Base-by-base conservation (phyloP, 352 stramenopile species). In the Phytopythium litorale region DNA sequence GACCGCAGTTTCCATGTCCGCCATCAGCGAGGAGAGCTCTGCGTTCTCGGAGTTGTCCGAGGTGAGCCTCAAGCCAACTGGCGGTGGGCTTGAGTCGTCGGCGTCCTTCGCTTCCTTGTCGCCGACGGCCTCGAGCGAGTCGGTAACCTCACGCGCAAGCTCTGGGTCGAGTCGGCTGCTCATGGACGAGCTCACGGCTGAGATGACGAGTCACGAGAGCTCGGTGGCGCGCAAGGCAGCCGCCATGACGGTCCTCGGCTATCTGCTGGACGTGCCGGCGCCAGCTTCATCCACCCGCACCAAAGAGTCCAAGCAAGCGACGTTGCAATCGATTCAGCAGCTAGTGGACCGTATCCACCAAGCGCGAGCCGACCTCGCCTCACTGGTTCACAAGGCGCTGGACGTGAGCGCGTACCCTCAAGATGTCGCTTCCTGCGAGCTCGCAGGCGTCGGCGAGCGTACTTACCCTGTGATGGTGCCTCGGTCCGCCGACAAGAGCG, bases 381-480 rank as follows among this genome's bases (percentile, higher is more conserved):
- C 19, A 45, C 54, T 2, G 13, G 35, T 58, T 3, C 5, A 42
- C 28, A 64, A 38, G 62, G 70, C 64, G 1, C 40, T 74, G 19
- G 60, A 79, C n/a, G 49, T 73, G 21, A 72, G 54, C 4, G 51
- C 50, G 0, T 68, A 18, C 32, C 63, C 66, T n/a, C 32, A 55
- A 2, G 70, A 76, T 16, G 51, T 55, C 15, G 52, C 55, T 3
- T 60, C 52, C 0, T 79, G 72, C 38, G 46, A 71, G 42, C 65
- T 79, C 19, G 68, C 71, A 3, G 73, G 60, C 55, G 64, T 66
- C 4, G 30, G 58, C 4, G 57, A 60, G 2, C 62, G 71, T 16
- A 53, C 65, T 12, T 79, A 79, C 12, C 56, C 71, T 4, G 65
- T 76, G 63, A 16, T 70, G 8, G 0, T 19, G 69, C n/a, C 33